Evolutionary conservation across 805 yeast species (phyloP), one percentile per base, ranked within the genome.

Genomic region (Tetrapisispora namnaoensis): DNA sequence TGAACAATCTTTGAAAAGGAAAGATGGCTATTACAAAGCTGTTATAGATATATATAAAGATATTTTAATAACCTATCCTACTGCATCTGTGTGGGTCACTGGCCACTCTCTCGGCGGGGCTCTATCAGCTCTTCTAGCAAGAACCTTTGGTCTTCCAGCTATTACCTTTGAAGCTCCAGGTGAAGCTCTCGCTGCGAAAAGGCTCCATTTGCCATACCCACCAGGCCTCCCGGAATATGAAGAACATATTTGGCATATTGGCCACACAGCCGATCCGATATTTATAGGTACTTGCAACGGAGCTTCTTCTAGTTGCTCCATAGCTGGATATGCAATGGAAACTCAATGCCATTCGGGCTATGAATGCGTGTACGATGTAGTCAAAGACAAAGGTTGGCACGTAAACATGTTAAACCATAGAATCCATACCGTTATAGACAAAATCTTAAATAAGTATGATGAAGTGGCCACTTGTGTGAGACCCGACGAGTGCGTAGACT

Each of bases 101-200:
- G 99, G 99, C 2, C 99, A 93, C 63, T 90, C 98, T 0, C 70
- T 93, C 32, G 99, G 98, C 1, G 99, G 97, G 0, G 79, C 96
- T 0, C 69, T 93, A 38, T 81, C 93, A 3, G 73, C 86, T 18
- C 70, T 93, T 45, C 63, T 91, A 42, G 98, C 95, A 0, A 74
- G 97, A 49, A 90, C 98, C 0, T 89, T 73, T 68, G 97, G 97
- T 1, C 63, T 86, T 16, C 98, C 99, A 0, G 88, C 78, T 0
- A 95, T 93, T 1, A 79, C 95, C 1, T 89, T 84, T 63, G 95
- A 91, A 67, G 87, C 97, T 0, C 97, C 97, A 0, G 96, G 96
- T 3, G 99, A 93, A 56, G 67, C 78, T 61, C 69, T 93, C 49
- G 93, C 99, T 1, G 78, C 93, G 0, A 75, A 75, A 56, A 75